Conservation (phyloP, 106 monocot genomes). For the Platanthera guangdongensis region DNA sequence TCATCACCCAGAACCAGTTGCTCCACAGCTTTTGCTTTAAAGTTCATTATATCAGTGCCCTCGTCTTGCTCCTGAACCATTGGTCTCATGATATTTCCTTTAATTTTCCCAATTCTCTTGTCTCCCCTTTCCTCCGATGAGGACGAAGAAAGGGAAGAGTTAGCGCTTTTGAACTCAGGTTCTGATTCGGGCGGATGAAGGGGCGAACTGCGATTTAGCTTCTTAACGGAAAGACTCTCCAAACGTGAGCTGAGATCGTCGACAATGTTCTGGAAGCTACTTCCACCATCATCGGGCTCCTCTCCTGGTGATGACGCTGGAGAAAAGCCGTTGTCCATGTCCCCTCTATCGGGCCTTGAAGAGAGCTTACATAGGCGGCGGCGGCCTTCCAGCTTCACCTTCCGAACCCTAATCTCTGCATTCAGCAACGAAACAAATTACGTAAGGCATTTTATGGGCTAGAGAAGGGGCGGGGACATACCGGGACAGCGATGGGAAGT, state of each 20-base stretch:
- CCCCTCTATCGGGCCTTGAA: slow-evolving; percentile 1
- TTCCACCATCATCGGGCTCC: slow-evolving; percentile 3
- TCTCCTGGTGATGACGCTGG: slow-evolving; percentile 21
- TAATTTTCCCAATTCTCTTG: not conserved
- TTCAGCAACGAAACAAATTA: not conserved
- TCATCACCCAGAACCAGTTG: slow-evolving; percentile 12
- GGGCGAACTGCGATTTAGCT: slow-evolving; percentile 16
- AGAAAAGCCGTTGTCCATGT: not conserved
- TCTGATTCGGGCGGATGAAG: slow-evolving; percentile 3
- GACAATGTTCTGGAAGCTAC: slow-evolving; percentile 49
- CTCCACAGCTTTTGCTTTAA: slow-evolving; percentile 14
- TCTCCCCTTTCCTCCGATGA: not conserved
- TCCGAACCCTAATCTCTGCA: slow-evolving; percentile 39
- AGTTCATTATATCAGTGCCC: not conserved
- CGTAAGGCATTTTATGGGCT: not conserved
- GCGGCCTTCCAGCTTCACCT: slow-evolving; percentile 67
- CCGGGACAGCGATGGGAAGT: slow-evolving; percentile 1
- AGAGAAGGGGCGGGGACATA: not conserved
- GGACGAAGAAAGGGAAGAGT: slow-evolving; percentile 32
- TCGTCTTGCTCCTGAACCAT: not conserved
- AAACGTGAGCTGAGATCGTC: slow-evolving; percentile 62
- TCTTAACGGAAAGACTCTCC: slow-evolving; percentile 72
- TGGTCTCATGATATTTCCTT: not conserved
- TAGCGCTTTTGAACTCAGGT: slow-evolving; percentile 36
- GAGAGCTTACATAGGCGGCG: slow-evolving; percentile 90